Conservation (phyloP, 257 asterid species). For the Solanum pennellii region DNA sequence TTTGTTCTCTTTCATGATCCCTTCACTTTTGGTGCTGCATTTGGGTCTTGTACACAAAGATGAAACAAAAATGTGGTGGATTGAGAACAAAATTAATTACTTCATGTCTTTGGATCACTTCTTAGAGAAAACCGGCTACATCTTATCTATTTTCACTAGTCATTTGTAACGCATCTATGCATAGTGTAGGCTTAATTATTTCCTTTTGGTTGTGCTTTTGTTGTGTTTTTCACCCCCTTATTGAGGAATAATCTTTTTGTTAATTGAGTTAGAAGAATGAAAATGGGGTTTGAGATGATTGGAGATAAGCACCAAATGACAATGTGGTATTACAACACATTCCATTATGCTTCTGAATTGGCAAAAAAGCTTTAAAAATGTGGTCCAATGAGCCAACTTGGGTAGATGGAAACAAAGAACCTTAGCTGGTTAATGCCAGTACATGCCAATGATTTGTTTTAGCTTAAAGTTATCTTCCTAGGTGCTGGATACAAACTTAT, state of each 20-base stretch:
- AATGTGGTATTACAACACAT: neutral
- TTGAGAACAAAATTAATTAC: neutral
- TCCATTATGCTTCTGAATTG: neutral
- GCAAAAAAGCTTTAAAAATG: neutral
- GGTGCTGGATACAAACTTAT: neutral
- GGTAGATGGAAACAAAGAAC: neutral
- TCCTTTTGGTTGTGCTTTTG: neutral
- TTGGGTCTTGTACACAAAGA: neutral
- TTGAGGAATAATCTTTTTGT: neutral
- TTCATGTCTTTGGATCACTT: neutral
- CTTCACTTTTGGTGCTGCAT: neutral
- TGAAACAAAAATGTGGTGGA: neutral
- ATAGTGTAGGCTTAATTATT: neutral
- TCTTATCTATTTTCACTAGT: neutral
- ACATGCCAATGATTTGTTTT: neutral
- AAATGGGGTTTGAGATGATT: neutral
- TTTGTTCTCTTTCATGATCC: neutral
- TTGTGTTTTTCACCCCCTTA: neutral
- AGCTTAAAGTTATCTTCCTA: neutral
- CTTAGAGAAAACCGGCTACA: neutral
- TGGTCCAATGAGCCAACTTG: conserved; percentile 9
- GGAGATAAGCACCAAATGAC: neutral
- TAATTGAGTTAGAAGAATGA: neutral
- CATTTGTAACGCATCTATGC: neutral
- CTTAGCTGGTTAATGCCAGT: conserved; percentile 1